Evolutionary conservation across 768 basidiomycete genomes (phyloP).

Genomic region (Suillus decipiens): DNA sequence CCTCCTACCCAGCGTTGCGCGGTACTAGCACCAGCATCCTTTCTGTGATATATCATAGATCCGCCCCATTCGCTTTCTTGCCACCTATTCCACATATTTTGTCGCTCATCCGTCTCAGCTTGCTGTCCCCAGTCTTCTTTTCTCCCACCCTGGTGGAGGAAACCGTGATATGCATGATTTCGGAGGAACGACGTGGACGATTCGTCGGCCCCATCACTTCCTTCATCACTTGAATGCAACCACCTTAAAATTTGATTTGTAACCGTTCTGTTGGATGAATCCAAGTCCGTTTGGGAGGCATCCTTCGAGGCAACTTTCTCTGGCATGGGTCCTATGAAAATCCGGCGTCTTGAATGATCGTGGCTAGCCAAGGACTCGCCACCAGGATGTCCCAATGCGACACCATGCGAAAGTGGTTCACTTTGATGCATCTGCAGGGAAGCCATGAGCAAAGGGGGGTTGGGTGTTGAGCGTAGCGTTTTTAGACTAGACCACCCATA

Average conservation of each 20-base stretch:
- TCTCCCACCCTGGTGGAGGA: constrained; percentile 63
- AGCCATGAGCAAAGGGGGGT: background rate
- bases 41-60: constrained; percentile 38
- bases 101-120: constrained; percentile 48
- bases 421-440: background rate
- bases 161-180: constrained; percentile 63
- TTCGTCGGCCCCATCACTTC: constrained; percentile 37
- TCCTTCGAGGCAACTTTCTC: constrained; percentile 57
- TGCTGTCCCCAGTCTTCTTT: constrained; percentile 67
- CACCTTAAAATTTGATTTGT: constrained; percentile 28
- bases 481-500: background rate
- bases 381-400: background rate
- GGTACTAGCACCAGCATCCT: constrained; percentile 29
- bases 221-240: constrained; percentile 21
- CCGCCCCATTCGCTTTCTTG: constrained; percentile 66
- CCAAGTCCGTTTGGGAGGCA: constrained; percentile 42
- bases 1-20: constrained; percentile 62
- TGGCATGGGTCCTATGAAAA: constrained; percentile 80
- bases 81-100: constrained; percentile 65
- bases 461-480: background rate
- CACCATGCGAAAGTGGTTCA: background rate
- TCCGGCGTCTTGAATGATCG: constrained; percentile 45
- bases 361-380: constrained; percentile 5
- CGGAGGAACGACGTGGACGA: constrained; percentile 46
- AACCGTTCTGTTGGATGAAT: constrained; percentile 24